Percentiles rank a stretch among this genome's conserved stretches.
Conservation (phyloP, 805 yeast species). For the Myxozyma lipomycoides region DNA sequence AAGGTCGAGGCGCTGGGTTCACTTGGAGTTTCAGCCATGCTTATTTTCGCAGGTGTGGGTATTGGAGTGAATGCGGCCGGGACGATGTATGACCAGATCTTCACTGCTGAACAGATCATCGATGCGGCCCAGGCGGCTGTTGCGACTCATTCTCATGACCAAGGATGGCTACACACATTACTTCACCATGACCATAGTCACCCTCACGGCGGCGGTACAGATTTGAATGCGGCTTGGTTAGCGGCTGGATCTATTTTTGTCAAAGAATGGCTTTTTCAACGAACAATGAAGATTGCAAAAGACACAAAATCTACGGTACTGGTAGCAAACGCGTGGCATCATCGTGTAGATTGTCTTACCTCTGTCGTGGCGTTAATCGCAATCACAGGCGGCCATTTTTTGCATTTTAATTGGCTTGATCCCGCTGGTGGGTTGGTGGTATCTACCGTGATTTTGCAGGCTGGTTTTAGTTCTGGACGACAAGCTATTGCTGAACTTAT, state of each 20-base stretch:
- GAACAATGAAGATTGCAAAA: conserved; percentile 76
- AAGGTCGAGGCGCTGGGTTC: conserved; percentile 92
- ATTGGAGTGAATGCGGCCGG: conserved; percentile 68
- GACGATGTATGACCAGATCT: conserved; percentile 14
- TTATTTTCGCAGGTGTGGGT: conserved; percentile 81
- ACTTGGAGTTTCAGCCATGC: conserved; percentile 74
- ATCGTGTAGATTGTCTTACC: conserved; percentile 88
- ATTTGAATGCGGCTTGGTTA: conserved; percentile 93
- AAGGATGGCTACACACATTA: conserved; percentile 5
- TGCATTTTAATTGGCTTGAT: conserved; percentile 79
- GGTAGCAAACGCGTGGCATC: conserved; percentile 98
- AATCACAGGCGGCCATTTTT: conserved; percentile 76
- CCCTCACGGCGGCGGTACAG: conserved; percentile 45
- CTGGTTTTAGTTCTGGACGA: conserved; percentile 73
- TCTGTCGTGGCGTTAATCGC: conserved; percentile 86
- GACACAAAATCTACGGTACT: conserved; percentile 80
- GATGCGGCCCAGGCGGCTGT: background rate
- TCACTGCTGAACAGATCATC: conserved; percentile 5
- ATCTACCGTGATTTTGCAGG: conserved; percentile 72
- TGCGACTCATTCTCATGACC: conserved; percentile 7
- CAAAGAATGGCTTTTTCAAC: conserved; percentile 83
- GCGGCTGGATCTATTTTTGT: conserved; percentile 84
- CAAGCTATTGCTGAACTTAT: conserved; percentile 70
- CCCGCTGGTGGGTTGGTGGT: conserved; percentile 89
- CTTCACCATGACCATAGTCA: conserved; percentile 48